Conservation (phyloP, 139 green algal species). For the Tetradesmus lagerheimii region DNA sequence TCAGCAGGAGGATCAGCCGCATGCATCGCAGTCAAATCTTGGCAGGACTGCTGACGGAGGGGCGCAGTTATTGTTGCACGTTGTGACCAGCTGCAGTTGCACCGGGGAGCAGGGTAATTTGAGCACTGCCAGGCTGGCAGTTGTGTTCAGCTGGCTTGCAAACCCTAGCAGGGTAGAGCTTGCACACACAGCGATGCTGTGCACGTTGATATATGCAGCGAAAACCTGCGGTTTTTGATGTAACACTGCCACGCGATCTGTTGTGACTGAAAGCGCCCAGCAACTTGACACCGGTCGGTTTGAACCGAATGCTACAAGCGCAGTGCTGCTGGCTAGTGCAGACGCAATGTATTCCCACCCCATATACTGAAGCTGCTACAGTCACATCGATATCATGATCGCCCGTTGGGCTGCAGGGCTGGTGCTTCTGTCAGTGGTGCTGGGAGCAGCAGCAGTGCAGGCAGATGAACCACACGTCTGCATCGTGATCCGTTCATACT, state of each 20-base stretch:
- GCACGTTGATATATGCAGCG: too few relatives aligned
- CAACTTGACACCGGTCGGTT: too few relatives aligned
- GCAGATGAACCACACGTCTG: slow-evolving; percentile 56
- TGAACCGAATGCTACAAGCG: too few relatives aligned
- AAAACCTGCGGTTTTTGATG: not conserved
- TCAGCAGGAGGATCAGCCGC: not conserved
- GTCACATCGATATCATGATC: not conserved
- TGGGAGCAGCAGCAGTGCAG: not conserved
- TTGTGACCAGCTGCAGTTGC: not conserved
- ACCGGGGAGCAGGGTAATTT: too few relatives aligned
- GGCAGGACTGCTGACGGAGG: not conserved
- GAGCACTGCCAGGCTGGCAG: not conserved
- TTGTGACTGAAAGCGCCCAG: too few relatives aligned
- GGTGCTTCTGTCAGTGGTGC: not conserved
- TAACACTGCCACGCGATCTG: not conserved
- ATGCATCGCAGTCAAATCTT: not conserved
- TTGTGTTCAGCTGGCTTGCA: not conserved
- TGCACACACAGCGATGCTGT: too few relatives aligned
- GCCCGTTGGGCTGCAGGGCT: not conserved
- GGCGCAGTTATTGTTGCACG: not conserved
- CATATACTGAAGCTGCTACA: not conserved
- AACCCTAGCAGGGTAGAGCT: not conserved
- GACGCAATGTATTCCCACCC: too few relatives aligned
- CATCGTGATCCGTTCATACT: slow-evolving; percentile 81
- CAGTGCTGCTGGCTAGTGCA: too few relatives aligned